A percentile compares a stretch with the other conserved stretches of the same genome.
Evolutionary conservation across 441 rosid genomes (phyloP).

Genomic region (Geranium incanum): DNA sequence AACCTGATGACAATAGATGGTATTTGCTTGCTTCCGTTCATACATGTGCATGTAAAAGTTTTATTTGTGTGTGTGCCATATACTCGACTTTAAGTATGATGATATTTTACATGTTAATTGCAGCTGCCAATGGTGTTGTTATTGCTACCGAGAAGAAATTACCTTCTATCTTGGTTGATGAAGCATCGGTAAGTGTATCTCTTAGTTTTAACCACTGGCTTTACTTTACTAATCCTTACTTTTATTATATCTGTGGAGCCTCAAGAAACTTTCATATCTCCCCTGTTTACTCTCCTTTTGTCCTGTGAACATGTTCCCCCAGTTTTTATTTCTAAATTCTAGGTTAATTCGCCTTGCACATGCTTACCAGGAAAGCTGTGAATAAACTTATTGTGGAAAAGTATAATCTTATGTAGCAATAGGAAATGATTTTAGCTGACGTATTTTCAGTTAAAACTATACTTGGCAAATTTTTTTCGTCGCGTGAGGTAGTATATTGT

Average conservation of each 20-base stretch:
- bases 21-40: neutral
- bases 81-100: neutral
- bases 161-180: conserved; percentile 47
- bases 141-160: too few species aligned
- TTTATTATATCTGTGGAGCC: neutral
- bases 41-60: neutral
- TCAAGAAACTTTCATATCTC: neutral
- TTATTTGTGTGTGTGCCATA: neutral
- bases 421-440: neutral
- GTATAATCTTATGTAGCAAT: neutral
- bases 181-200: conserved; percentile 56
- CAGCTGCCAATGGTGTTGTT: conserved; percentile 43
- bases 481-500: neutral
- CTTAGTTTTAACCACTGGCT: neutral
- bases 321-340: neutral
- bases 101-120: conserved; percentile 13
- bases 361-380: neutral
- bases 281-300: neutral
- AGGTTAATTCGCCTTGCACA: neutral
- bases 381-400: neutral
- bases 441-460: neutral
- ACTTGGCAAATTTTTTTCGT: neutral
- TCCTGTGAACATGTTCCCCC: neutral
- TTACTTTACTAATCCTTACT: neutral
- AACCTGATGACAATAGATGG: neutral